Conservation (phyloP, 2,329 filamentous ascomycete genomes). For the Zalaria sp. region DNA sequence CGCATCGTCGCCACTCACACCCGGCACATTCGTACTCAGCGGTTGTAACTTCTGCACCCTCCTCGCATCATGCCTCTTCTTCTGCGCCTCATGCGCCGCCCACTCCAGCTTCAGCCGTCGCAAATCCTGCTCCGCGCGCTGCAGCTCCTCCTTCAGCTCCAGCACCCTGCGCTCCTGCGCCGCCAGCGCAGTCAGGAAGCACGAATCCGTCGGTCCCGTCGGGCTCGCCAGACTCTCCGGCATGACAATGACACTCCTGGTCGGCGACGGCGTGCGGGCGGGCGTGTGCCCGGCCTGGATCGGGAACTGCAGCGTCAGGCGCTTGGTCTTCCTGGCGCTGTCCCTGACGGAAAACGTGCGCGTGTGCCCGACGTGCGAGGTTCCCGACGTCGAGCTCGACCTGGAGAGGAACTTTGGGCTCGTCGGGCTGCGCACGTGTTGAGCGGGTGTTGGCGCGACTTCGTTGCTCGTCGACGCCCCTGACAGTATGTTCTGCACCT, state of each 20-base stretch:
- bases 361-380: not conserved
- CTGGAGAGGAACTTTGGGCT: not conserved
- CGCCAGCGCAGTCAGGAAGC: conserved; percentile 79
- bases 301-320: conserved; percentile 35
- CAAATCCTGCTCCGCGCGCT: conserved; percentile 66
- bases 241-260: conserved; percentile 11
- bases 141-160: conserved; percentile 82
- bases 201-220: conserved; percentile 18
- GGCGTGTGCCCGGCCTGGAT: conserved; percentile 25
- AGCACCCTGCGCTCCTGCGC: conserved; percentile 83
- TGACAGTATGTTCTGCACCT: not conserved
- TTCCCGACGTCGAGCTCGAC: not conserved
- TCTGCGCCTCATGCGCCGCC: conserved; percentile 60
- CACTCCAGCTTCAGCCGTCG: conserved; percentile 69
- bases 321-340: conserved; percentile 17
- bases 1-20: conserved; percentile 19
- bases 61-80: conserved; percentile 55
- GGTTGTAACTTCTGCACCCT: conserved; percentile 46
- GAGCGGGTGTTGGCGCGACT: not conserved
- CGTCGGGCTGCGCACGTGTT: not conserved
- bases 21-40: conserved; percentile 23
- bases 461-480: not conserved
- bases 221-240: conserved; percentile 34
- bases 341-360: not conserved
- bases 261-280: conserved; percentile 19